Evolutionary conservation across 1,284 basidiomycete genomes (phyloP).

Genomic region (Puccinia horiana): DNA sequence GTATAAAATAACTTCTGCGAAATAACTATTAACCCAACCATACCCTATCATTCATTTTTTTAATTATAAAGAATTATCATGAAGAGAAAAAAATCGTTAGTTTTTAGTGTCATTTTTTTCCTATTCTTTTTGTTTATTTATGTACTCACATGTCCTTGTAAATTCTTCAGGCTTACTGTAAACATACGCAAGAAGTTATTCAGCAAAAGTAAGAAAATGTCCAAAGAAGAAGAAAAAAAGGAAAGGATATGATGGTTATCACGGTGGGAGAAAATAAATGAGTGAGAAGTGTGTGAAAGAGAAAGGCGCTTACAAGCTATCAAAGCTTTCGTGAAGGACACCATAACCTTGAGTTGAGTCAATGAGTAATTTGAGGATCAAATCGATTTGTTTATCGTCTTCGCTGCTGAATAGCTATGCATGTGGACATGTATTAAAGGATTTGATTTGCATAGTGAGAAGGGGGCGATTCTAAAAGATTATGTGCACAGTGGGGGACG

Average conservation of each 20-base stretch:
- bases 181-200: background rate
- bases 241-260: too few species aligned
- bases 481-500: background rate
- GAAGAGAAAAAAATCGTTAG: background rate
- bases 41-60: too few species aligned
- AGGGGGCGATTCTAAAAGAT: too few species aligned
- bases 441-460: background rate
- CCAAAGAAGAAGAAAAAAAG: too few species aligned
- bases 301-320: conserved; percentile 2
- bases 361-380: background rate
- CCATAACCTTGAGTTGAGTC: conserved; percentile 13
- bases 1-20: conserved; percentile 53
- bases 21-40: conserved; percentile 55
- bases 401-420: background rate
- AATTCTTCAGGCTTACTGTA: conserved; percentile 10
- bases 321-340: conserved; percentile 8
- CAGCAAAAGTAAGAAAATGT: background rate
- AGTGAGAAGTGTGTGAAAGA: too few species aligned
- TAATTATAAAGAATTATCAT: too few species aligned
- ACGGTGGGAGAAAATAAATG: background rate
- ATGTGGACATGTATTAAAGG: background rate
- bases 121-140: too few species aligned
- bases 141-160: conserved; percentile 25
- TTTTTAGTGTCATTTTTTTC: too few species aligned
- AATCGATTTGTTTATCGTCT: background rate